Evolutionary conservation across 148 eudicot species (phyloP).

Genomic region (Silene uniflora): DNA sequence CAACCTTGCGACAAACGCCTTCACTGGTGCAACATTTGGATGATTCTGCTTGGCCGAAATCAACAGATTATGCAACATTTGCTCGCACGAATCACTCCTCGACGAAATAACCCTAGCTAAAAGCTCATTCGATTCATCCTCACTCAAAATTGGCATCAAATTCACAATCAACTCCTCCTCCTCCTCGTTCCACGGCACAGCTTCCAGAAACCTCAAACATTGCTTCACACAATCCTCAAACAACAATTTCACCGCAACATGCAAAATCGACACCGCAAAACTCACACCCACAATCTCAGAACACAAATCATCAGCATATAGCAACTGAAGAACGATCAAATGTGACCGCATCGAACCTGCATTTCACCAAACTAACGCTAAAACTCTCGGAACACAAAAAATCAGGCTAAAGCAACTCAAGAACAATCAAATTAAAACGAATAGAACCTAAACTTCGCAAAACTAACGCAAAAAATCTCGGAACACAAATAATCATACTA

Average conservation of each 20-base stretch:
- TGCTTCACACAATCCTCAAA: slow-evolving; percentile 73
- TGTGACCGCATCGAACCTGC: slow-evolving; percentile 33
- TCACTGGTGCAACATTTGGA: slow-evolving; percentile 70
- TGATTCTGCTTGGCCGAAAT: slow-evolving; percentile 61
- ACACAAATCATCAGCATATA: slow-evolving; percentile 53
- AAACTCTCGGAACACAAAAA: slow-evolving; percentile 38
- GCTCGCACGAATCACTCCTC: slow-evolving; percentile 40
- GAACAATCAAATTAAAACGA: slow-evolving; percentile 37
- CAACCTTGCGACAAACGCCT: slow-evolving; percentile 84
- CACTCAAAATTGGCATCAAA: slow-evolving; percentile 46
- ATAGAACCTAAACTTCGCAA: slow-evolving; percentile 15
- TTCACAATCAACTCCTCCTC: slow-evolving; percentile 55
- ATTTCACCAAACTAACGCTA: slow-evolving; percentile 23
- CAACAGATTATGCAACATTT: slow-evolving; percentile 70
- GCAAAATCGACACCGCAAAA: slow-evolving; percentile 47
- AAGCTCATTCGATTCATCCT: slow-evolving; percentile 56
- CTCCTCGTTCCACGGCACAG: slow-evolving; percentile 91
- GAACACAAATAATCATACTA: slow-evolving; percentile 30
- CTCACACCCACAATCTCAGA: slow-evolving; percentile 29
- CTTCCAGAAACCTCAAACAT: slow-evolving; percentile 67
- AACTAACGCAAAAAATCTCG: slow-evolving; percentile 32
- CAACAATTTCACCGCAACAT: slow-evolving; percentile 61
- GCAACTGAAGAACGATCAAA: slow-evolving; percentile 46
- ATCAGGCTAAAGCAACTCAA: slow-evolving; percentile 47
- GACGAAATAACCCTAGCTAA: slow-evolving; percentile 62